Base-by-base conservation (phyloP, 805 yeast genomes). In the Candida endomychidarum region DNA sequence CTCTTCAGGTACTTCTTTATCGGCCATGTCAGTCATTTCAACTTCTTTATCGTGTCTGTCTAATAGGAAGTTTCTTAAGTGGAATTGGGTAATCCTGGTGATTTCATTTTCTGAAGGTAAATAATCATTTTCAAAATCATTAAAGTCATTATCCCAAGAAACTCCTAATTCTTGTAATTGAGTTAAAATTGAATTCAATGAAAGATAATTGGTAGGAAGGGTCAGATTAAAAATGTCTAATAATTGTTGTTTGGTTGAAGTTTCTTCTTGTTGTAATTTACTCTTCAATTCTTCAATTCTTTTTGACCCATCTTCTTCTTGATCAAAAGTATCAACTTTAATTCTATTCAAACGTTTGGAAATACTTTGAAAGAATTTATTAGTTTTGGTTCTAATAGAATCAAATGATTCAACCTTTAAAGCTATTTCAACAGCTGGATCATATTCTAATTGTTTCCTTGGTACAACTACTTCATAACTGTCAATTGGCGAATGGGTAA, bases 31-130 rank as follows among this genome's bases (percentile, higher is more conserved):
- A 33, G 49, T 45, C 4, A 40, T 50, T 21, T 52, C 50, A 10
- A 12, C 19, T 6, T 22, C 35, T 22, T 32, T 32, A 15, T 32
- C 35, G 36, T 68, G 61, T 41, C 71, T 73, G 40, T 81, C 89
- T 52, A 77, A 62, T 49, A 91, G 81, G 35, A 90, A 71, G 49
- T 82, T 84, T 45, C 81, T 79, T 52, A 91, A 66, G 56, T 91
- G 98, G 51, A 83, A 82, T 3, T 96, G 85, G 1, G 99, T 90
- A 31, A 93, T 86, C 47, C 87, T 74, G 4, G 95, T 81, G 49
- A 93, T 86, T 71, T 93, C 99, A 53, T 83, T 86, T 58, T 93
- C 98, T 7, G 95, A 80, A 1, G 98, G 98, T 44, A 91, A 73
- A 55, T 76, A 93, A 15, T 73, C 72, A 31, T 74, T 74, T 44